phyloP scores from a whole-genome alignment of 352 stramenopile species.

The Phytophthora pisi region DNA sequence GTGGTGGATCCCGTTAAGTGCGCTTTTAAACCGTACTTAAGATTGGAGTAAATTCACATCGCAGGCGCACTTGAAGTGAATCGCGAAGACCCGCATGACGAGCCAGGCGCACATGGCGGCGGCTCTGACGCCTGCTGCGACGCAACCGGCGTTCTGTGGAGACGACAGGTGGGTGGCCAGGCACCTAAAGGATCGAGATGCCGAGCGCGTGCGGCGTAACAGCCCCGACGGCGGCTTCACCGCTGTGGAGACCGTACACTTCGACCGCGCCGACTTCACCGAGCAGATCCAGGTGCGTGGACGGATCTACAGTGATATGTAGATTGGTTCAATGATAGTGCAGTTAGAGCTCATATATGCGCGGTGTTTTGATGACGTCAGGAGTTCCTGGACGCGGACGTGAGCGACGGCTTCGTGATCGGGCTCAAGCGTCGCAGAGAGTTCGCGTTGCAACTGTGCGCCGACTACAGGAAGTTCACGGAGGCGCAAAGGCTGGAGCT shows the following conservation, averaged over 20 bases:
- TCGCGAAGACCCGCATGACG: background rate
- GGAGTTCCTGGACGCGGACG: conserved; percentile 67
- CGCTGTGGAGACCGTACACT: conserved; percentile 46
- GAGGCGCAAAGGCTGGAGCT: conserved; percentile 80
- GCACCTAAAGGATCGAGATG: conserved; percentile 43
- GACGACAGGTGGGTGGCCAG: conserved; percentile 60
- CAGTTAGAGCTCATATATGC: background rate
- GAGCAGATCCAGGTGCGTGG: conserved; percentile 50
- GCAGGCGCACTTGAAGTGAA: conserved; percentile 16
- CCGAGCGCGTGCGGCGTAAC: conserved; percentile 43
- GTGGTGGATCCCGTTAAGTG: background rate
- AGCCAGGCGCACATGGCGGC: conserved; percentile 1
- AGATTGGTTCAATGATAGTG: too few relatives aligned
- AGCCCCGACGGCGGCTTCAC: conserved; percentile 37
- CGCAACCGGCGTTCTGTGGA: conserved; percentile 41
- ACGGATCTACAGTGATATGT: background rate
- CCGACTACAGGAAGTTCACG: conserved; percentile 80
- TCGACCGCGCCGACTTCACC: conserved; percentile 67
- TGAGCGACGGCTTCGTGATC: conserved; percentile 85
- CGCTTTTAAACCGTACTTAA: background rate
- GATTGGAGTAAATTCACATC: background rate
- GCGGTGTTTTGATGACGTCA: conserved; percentile 8
- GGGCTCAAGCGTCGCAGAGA: conserved; percentile 79
- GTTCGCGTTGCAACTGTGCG: conserved; percentile 75
- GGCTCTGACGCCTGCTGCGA: background rate